phyloP scores from a whole-genome alignment of 1,284 basidiomycete species.

The Ganoderma resinaceum region DNA sequence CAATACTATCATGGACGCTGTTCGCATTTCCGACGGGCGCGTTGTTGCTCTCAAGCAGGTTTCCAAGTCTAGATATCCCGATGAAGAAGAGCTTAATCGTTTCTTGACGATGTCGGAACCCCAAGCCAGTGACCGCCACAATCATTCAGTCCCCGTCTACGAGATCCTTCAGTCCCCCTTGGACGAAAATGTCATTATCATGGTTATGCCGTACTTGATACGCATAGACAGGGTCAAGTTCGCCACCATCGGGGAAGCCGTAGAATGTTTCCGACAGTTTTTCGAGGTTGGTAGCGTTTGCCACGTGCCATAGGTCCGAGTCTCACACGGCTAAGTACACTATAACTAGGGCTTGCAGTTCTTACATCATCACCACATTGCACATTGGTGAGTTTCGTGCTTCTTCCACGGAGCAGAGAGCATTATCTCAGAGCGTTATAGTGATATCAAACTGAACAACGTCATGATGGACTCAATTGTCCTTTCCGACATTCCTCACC shows the following conservation, averaged over 20 bases:
- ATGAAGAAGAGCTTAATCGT: background rate
- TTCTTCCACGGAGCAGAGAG: background rate
- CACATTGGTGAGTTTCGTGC: background rate
- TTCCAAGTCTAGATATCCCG: slow-evolving; percentile 27
- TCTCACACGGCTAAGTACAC: background rate
- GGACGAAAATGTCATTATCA: slow-evolving; percentile 20
- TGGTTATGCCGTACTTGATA: slow-evolving; percentile 39
- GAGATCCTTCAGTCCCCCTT: slow-evolving; percentile 32
- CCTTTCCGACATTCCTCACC: background rate
- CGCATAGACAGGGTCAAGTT: slow-evolving; percentile 31
- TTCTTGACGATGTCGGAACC: slow-evolving; percentile 15
- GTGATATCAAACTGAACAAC: background rate
- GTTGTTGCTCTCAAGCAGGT: slow-evolving; percentile 14
- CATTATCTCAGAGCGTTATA: background rate
- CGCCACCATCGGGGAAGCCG: slow-evolving; percentile 36
- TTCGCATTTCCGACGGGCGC: slow-evolving; percentile 17
- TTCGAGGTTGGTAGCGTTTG: slow-evolving; percentile 35
- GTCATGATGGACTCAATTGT: background rate
- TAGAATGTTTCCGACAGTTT: slow-evolving; percentile 39
- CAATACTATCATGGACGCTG: slow-evolving; percentile 18
- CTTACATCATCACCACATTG: background rate
- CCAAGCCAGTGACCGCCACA: slow-evolving; percentile 30
- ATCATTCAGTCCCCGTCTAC: slow-evolving; percentile 39
- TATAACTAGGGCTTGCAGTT: background rate
- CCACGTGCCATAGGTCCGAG: background rate